Evolutionary conservation across 1,139 yeast species (phyloP).

Genomic region (Pichia sp.): DNA sequence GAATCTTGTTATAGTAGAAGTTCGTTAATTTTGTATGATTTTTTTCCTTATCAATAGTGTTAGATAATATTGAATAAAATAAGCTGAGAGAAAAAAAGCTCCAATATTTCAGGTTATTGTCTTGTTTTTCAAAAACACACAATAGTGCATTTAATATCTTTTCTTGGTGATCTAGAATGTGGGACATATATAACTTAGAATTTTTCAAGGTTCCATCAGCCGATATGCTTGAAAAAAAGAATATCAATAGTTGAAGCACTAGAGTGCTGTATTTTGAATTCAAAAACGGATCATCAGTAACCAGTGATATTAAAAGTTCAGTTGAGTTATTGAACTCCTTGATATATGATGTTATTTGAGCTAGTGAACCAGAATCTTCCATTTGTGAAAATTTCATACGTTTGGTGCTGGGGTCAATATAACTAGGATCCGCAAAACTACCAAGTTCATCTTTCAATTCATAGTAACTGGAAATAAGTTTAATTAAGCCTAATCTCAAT

Average conservation of each 20-base stretch:
- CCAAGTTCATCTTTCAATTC: constrained; percentile 5
- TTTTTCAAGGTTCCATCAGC: constrained; percentile 1
- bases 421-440: not conserved
- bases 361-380: no score
- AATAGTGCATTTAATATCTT: constrained; percentile 9
- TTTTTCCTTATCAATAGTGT: no score
- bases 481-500: constrained; percentile 26
- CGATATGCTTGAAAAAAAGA: constrained; percentile 9
- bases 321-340: constrained; percentile 4
- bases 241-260: constrained; percentile 8
- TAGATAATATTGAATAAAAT: no score
- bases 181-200: not conserved
- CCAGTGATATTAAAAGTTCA: constrained; percentile 5
- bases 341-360: constrained; percentile 1
- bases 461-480: constrained; percentile 27
- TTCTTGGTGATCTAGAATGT: constrained; percentile 2
- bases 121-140: constrained; percentile 15
- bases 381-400: not conserved
- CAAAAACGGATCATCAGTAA: constrained; percentile 3
- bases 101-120: constrained; percentile 14
- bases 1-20: constrained; percentile 12
- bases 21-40: no score
- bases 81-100: constrained; percentile 1
- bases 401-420: not conserved
- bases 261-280: not conserved